These are phyloP conservation scores for Suhomyces sp. DNA, from an alignment of 805 yeast genomes.

Conservation along the genomic window DNA sequence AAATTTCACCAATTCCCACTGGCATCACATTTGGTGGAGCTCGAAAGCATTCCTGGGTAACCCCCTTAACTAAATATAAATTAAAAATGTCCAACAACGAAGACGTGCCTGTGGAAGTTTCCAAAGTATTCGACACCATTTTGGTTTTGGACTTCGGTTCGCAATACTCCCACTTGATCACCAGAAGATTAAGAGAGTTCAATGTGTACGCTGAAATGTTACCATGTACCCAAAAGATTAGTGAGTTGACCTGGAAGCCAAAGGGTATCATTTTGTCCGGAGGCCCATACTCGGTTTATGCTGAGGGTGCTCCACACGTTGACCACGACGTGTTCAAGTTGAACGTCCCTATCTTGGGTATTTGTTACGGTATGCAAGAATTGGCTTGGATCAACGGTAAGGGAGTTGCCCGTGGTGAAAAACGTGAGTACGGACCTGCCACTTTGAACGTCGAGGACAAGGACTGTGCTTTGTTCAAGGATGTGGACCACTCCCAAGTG, in stretches of 20 bases:
- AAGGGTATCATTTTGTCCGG: slow-evolving; percentile 95
- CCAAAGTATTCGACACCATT: slow-evolving; percentile 91
- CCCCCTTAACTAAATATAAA: neutral
- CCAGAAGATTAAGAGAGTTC: slow-evolving; percentile 96
- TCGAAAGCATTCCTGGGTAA: slow-evolving; percentile 4
- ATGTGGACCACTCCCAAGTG: slow-evolving; percentile 89
- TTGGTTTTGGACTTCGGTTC: slow-evolving; percentile 97
- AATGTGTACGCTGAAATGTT: slow-evolving; percentile 98
- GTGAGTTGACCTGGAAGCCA: slow-evolving; percentile 90
- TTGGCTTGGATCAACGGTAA: slow-evolving; percentile 96
- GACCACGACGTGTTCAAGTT: slow-evolving; percentile 90
- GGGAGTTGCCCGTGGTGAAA: slow-evolving; percentile 92
- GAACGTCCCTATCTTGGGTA: slow-evolving; percentile 92
- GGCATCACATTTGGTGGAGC: neutral
- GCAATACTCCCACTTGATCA: slow-evolving; percentile 94
- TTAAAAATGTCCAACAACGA: slow-evolving; percentile 12
- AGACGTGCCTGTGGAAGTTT: slow-evolving; percentile 59
- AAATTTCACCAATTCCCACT: neutral
- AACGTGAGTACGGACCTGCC: slow-evolving; percentile 98
- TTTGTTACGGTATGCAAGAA: slow-evolving; percentile 99
- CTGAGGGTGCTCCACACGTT: slow-evolving; percentile 93
- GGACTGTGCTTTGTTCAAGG: slow-evolving; percentile 71
- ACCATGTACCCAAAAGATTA: slow-evolving; percentile 97
- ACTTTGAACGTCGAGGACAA: slow-evolving; percentile 71
- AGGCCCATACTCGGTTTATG: slow-evolving; percentile 97